Evolutionary conservation across 2,329 filamentous ascomycete species (phyloP).

Genomic region (Microdochium paspali): DNA sequence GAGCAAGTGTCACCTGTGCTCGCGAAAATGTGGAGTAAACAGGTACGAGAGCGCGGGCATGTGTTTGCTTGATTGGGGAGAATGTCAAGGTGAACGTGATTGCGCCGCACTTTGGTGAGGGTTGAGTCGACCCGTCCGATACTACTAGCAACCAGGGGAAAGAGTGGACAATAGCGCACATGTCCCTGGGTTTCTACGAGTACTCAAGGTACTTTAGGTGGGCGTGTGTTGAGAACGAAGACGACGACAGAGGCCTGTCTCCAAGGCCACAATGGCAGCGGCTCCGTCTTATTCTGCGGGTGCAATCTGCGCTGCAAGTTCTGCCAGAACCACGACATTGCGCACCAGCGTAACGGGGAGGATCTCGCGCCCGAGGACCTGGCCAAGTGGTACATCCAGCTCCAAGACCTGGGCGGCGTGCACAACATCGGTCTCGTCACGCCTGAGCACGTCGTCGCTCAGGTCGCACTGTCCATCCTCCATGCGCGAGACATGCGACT

Average conservation of each 20-base stretch:
- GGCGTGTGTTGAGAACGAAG: no score
- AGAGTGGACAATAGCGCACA: no score
- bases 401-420: slow-evolving; percentile 70
- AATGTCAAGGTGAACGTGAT: slow-evolving; percentile 75
- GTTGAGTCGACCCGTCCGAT: no score
- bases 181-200: no score
- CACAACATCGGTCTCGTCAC: slow-evolving; percentile 88
- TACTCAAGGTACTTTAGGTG: no score
- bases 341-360: slow-evolving; percentile 72
- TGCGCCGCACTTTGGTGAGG: slow-evolving; percentile 77
- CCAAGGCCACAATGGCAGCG: slow-evolving; percentile 72
- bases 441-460: slow-evolving; percentile 78
- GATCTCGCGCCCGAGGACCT: slow-evolving; percentile 71
- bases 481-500: slow-evolving; percentile 63
- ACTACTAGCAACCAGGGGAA: no score
- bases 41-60: slow-evolving; percentile 70
- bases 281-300: slow-evolving; percentile 73
- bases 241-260: slow-evolving; percentile 63
- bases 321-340: slow-evolving; percentile 78
- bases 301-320: slow-evolving; percentile 66
- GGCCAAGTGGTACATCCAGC: slow-evolving; percentile 73
- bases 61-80: slow-evolving; percentile 69
- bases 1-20: slow-evolving; percentile 72
- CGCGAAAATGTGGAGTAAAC: slow-evolving; percentile 68
- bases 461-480: slow-evolving; percentile 69